Conservation (phyloP, 2,329 filamentous ascomycete species). For the Nigrospora oryzae region DNA sequence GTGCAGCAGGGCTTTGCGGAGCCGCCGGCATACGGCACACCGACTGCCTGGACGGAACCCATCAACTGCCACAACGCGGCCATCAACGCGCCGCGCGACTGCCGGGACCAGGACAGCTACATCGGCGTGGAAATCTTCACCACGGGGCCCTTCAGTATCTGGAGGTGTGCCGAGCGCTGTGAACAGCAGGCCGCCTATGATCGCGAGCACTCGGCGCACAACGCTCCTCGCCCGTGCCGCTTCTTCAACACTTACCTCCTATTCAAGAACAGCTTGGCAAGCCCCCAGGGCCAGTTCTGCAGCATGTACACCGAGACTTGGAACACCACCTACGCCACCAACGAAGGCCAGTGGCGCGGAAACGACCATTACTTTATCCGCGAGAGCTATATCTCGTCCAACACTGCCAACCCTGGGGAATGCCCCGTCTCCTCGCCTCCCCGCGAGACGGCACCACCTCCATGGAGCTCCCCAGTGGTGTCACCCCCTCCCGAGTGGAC, state of each 20-base stretch:
- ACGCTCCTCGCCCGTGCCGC: background rate
- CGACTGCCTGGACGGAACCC: too few species aligned
- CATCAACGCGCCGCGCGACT: background rate
- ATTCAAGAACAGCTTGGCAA: background rate
- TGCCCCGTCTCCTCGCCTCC: background rate
- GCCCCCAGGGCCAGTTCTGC: background rate
- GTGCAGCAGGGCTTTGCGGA: too few species aligned
- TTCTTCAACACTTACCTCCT: constrained; percentile 1
- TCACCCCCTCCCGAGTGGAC: too few species aligned
- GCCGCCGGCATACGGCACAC: too few species aligned
- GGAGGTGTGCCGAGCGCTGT: background rate
- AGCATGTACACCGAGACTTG: constrained; percentile 20
- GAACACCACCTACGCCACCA: constrained; percentile 14
- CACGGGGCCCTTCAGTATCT: background rate
- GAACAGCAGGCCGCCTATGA: background rate
- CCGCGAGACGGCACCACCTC: too few species aligned
- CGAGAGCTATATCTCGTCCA: constrained; percentile 9
- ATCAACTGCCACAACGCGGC: background rate
- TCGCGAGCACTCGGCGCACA: too few species aligned
- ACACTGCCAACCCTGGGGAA: background rate
- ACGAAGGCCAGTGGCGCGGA: constrained; percentile 12
- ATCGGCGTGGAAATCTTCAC: background rate
- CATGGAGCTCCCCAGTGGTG: too few species aligned
- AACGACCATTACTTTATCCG: constrained; percentile 8
- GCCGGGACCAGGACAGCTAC: background rate